Conservation (phyloP, 768 basidiomycete genomes). For the Baorangia bicolor region DNA sequence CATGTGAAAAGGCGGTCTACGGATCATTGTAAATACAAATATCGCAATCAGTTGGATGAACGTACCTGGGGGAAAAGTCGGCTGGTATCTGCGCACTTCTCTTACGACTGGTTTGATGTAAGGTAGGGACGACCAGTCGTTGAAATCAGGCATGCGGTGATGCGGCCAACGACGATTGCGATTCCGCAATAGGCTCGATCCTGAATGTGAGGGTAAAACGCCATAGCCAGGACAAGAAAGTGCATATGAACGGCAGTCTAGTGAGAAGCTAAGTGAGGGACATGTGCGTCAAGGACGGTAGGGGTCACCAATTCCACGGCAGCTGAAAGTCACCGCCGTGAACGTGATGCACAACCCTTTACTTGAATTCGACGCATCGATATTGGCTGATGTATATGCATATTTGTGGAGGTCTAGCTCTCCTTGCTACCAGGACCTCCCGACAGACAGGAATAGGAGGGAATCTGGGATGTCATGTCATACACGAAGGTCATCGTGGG, state of each 20-base stretch:
- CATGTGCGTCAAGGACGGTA: neutral
- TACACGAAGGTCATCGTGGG: neutral
- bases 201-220: neutral
- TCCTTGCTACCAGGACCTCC: neutral
- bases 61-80: neutral
- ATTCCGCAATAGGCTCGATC: neutral
- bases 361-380: neutral
- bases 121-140: neutral
- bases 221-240: too few species aligned
- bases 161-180: too few species aligned
- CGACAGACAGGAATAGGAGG: neutral
- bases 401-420: neutral
- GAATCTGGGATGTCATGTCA: neutral
- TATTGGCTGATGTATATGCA: neutral
- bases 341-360: neutral
- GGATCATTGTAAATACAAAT: neutral
- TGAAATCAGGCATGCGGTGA: neutral
- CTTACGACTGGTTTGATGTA: neutral
- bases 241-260: neutral
- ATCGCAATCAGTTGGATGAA: neutral
- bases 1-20: neutral
- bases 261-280: neutral
- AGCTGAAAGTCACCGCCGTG: neutral
- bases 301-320: neutral
- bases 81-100: neutral